Evolutionary conservation across 75 land plant species (phyloP), one percentile per base, ranked within the genome.

Genomic region (Pinus taeda): DNA sequence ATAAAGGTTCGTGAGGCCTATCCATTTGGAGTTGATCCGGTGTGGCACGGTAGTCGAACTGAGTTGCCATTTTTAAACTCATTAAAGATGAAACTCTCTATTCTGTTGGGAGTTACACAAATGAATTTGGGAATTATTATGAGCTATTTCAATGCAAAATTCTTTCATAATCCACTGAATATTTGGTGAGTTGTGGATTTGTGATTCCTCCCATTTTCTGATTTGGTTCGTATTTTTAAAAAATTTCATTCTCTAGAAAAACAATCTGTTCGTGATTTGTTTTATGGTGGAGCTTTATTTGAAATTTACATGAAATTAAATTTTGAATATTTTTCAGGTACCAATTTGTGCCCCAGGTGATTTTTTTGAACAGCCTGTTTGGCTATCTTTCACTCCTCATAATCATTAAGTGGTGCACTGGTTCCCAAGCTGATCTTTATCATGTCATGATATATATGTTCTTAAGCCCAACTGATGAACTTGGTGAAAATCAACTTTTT

Each of bases 371-470:
- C 82, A 79, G 92, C 39, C 79, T 97, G 37, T 97, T 97, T 83
- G 99, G 99, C n/a, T 97, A 97, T 64, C 91, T 97, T 15, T 97
- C 99, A 2, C 79, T 93, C 13, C 98, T 97, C 60, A 93, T 97
- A 63, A 84, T 97, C 57, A 70, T 95, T n/a, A 97, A 97, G 76
- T 97, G 99, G 99, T 86, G 89, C 81, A 89, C 88, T 75, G 99
- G 99, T 65, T 93, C 98, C 26, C 42, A 89, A 83, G 93, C 99
- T 67, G 99, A 97, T 83, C 81, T 97, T 57, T 97, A 97, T 78
- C 99, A 95, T 74, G 88, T 95, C 15, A 93, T 97, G 99, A 97
- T 97, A 57, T 97, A 97, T 77, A 97, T 97, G 99, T 97, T 97
- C 84, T 84, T 97, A 30, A 91, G 99, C 70, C 99, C 99, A 62